These are phyloP conservation scores for Penicillium sp. DNA, from an alignment of 2,329 filamentous ascomycete species.

Conservation along the genomic window DNA sequence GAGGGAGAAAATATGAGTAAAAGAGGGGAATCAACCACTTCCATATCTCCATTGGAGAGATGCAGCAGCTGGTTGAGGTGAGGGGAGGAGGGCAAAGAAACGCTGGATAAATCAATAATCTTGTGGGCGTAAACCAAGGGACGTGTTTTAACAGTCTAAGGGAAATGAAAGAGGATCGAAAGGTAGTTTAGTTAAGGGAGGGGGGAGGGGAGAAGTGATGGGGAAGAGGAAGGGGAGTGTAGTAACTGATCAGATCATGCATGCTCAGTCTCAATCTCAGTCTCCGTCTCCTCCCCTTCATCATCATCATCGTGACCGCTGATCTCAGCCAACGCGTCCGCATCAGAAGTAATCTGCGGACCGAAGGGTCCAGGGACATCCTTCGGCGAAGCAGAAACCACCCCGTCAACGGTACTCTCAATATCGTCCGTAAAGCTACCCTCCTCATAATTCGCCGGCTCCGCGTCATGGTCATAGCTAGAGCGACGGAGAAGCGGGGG, in stretches of 20 bases:
- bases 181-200: too few species aligned
- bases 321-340: constrained; percentile 2
- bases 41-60: too few species aligned
- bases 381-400: constrained; percentile 40
- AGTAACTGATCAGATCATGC: too few species aligned
- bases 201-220: not conserved
- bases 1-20: constrained; percentile 13
- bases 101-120: constrained; percentile 5
- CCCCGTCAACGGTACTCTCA: constrained; percentile 50
- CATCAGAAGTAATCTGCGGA: constrained; percentile 30
- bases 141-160: constrained; percentile 5
- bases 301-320: not conserved
- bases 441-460: constrained; percentile 53
- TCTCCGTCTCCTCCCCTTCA: constrained; percentile 1
- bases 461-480: constrained; percentile 64
- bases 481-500: constrained; percentile 61
- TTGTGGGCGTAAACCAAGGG: not conserved
- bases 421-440: constrained; percentile 56
- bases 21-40: not conserved
- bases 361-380: constrained; percentile 36
- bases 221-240: too few species aligned
- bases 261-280: not conserved
- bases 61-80: too few species aligned
- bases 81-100: not conserved
- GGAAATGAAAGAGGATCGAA: not conserved